Evolutionary conservation across 108 stramenopile species (phyloP).

Genomic region (Fragilaria radians): DNA sequence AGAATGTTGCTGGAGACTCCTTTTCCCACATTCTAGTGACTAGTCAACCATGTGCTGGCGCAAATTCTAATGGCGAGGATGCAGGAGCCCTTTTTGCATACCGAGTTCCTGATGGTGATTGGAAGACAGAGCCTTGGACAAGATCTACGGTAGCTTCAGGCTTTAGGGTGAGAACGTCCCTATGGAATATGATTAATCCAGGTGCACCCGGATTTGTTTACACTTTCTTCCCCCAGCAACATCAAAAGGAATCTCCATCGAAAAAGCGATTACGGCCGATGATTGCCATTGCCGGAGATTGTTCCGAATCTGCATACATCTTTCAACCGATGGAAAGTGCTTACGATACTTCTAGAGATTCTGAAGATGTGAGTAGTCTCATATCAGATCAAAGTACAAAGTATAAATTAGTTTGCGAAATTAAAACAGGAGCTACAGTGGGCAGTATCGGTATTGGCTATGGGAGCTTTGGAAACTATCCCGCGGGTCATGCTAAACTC

Average conservation of each 20-base stretch:
- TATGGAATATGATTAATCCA: slow-evolving; percentile 90
- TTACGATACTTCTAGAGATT: not conserved
- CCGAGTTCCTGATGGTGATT: slow-evolving; percentile 60
- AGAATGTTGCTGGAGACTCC: slow-evolving; percentile 40
- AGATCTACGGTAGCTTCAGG: slow-evolving; percentile 83
- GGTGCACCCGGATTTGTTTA: slow-evolving; percentile 95
- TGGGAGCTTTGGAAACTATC: slow-evolving; percentile 56
- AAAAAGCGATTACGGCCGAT: slow-evolving; percentile 59
- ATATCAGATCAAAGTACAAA: slow-evolving; percentile 37
- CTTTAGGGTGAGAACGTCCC: slow-evolving; percentile 77
- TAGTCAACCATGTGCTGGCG: slow-evolving; percentile 43
- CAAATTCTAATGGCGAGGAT: slow-evolving; percentile 16
- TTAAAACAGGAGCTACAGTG: slow-evolving; percentile 88
- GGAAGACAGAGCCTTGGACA: slow-evolving; percentile 77
- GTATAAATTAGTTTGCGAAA: slow-evolving; percentile 88
- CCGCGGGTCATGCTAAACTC: slow-evolving; percentile 85
- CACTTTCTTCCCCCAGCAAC: slow-evolving; percentile 78
- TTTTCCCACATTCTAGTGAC: slow-evolving; percentile 77
- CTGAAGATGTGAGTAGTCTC: slow-evolving; percentile 1
- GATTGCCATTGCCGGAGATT: slow-evolving; percentile 92
- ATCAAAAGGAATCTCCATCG: slow-evolving; percentile 21
- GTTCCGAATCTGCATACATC: slow-evolving; percentile 94
- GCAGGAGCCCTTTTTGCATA: slow-evolving; percentile 90
- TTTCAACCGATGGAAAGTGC: slow-evolving; percentile 63
- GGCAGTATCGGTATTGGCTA: slow-evolving; percentile 90